Percentiles rank a stretch among this genome's conserved stretches.
phyloP scores from a whole-genome alignment of 179 eudicot species.

The Pouteria campechiana region DNA sequence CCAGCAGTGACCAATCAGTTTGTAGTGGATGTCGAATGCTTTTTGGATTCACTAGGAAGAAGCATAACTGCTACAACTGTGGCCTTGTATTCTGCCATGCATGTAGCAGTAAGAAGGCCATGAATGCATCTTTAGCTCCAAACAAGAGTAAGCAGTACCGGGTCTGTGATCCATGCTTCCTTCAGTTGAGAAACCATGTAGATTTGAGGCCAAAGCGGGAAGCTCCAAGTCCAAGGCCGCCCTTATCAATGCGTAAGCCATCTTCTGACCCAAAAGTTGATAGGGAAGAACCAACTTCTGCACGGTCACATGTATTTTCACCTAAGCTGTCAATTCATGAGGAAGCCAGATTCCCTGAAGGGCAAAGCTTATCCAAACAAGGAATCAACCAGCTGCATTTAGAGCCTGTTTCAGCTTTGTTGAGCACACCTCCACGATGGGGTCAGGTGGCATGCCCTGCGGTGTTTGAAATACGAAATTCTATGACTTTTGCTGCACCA shows the following conservation, averaged over 20 bases:
- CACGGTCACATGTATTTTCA: conserved; percentile 5
- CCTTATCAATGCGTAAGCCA: conserved; percentile 15
- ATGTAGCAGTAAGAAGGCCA: conserved; percentile 58
- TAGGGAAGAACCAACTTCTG: conserved; percentile 1
- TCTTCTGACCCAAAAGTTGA: conserved; percentile 1
- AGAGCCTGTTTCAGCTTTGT: background rate
- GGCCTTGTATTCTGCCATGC: conserved; percentile 63
- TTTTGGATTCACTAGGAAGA: conserved; percentile 36
- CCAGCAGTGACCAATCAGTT: conserved; percentile 50
- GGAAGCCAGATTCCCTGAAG: conserved; percentile 3
- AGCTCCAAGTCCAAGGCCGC: conserved; percentile 21
- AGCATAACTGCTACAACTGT: conserved; percentile 56
- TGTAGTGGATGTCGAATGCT: conserved; percentile 27
- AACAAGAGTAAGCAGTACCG: conserved; percentile 45
- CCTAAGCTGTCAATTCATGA: conserved; percentile 1
- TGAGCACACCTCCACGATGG: conserved; percentile 15
- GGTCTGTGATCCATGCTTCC: conserved; percentile 60
- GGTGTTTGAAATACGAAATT: conserved; percentile 5
- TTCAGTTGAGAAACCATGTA: conserved; percentile 15
- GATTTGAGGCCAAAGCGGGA: conserved; percentile 4
- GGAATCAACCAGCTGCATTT: background rate
- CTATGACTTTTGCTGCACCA: background rate
- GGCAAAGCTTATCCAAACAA: conserved; percentile 4
- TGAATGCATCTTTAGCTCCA: conserved; percentile 60
- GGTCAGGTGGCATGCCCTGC: conserved; percentile 25